Conservation (phyloP, 306 rosid genomes). For the Sechiopsis laciniata region DNA sequence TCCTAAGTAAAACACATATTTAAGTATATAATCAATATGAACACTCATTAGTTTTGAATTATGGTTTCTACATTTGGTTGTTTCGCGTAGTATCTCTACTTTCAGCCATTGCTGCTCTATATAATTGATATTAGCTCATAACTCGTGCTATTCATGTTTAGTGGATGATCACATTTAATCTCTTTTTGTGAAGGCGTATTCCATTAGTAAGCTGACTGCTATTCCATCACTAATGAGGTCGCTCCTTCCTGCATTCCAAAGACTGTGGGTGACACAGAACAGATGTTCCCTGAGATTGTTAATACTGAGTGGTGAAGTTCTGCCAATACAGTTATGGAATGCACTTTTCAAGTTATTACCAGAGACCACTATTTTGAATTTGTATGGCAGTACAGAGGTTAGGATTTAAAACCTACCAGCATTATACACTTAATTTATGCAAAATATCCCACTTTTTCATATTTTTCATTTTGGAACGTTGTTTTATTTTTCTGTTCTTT, state of each 20-base stretch:
- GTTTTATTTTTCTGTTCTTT: constrained; percentile 8
- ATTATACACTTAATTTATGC: constrained; percentile 5
- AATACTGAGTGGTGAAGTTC: constrained; percentile 77
- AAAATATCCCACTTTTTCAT: background rate
- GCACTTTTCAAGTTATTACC: constrained; percentile 54
- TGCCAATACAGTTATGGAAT: constrained; percentile 60
- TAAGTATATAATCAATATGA: background rate
- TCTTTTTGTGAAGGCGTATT: constrained; percentile 58
- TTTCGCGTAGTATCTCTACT: too few relatives aligned
- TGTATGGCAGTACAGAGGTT: constrained; percentile 94
- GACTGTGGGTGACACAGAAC: constrained; percentile 23
- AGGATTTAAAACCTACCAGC: constrained; percentile 16
- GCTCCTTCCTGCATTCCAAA: constrained; percentile 61
- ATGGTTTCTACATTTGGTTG: background rate
- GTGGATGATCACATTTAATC: constrained; percentile 24
- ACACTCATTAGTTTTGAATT: background rate
- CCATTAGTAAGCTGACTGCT: constrained; percentile 53
- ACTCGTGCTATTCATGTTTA: background rate
- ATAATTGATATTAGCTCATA: background rate
- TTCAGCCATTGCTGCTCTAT: too few relatives aligned
- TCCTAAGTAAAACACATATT: background rate
- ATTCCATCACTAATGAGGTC: constrained; percentile 81
- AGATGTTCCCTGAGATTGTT: constrained; percentile 54
- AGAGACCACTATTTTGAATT: constrained; percentile 65
- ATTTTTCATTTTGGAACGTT: background rate